Evolutionary conservation across 768 basidiomycete species (phyloP).

Genomic region (Tylopilus rubrobrunneus): DNA sequence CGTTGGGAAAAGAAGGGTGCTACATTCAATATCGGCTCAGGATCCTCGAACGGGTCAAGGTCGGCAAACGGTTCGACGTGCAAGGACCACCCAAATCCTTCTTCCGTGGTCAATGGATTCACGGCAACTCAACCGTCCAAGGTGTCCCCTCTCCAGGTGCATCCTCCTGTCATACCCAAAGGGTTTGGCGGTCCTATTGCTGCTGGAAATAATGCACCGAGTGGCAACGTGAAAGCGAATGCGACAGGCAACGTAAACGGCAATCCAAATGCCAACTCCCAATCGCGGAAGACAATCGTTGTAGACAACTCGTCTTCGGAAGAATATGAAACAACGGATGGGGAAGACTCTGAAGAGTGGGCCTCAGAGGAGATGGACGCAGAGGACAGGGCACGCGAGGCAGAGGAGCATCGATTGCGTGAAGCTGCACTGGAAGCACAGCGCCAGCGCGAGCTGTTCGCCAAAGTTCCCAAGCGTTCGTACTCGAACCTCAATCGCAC

Average conservation of each 20-base stretch:
- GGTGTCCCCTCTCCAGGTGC: constrained; percentile 7
- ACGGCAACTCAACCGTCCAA: constrained; percentile 9
- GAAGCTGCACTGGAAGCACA: constrained; percentile 62
- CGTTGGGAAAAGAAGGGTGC: constrained; percentile 26
- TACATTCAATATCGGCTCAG: constrained; percentile 58
- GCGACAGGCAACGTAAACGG: constrained; percentile 6
- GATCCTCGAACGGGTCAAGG: constrained; percentile 48
- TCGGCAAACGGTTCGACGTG: constrained; percentile 22
- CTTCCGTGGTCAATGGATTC: constrained; percentile 6
- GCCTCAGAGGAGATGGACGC: constrained; percentile 51
- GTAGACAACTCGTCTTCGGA: constrained; percentile 43
- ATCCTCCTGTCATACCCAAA: constrained; percentile 20
- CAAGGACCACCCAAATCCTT: constrained; percentile 11
- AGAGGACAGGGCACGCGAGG: constrained; percentile 33
- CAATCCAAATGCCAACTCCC: constrained; percentile 21
- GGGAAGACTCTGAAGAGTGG: constrained; percentile 58
- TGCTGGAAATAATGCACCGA: constrained; percentile 2
- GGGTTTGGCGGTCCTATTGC: constrained; percentile 4
- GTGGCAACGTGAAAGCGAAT: constrained; percentile 14
- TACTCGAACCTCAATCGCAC: constrained; percentile 57
- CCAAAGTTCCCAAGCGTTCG: constrained; percentile 63
- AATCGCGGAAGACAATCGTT: constrained; percentile 42
- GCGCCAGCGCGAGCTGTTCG: constrained; percentile 63
- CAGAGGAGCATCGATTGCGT: constrained; percentile 32
- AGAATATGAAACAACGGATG: constrained; percentile 53